A percentile compares a stretch with the other conserved stretches of the same genome.
Conservation (phyloP, 1,284 basidiomycete genomes). For the Moniliophthora roreri region DNA sequence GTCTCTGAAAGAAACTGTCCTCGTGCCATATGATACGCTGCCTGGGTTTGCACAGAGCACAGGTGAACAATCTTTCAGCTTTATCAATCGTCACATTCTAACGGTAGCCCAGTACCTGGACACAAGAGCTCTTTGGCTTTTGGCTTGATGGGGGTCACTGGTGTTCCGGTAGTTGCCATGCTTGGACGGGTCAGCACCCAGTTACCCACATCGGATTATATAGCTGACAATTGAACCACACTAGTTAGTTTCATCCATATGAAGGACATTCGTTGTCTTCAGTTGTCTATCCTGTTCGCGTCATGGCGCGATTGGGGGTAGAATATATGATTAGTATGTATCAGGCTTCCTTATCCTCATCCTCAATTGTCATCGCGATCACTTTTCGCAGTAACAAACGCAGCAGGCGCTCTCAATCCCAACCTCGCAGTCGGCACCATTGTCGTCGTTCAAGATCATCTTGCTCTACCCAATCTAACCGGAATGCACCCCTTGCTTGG, state of each 20-base stretch:
- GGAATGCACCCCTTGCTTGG: slow-evolving; percentile 81
- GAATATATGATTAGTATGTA: slow-evolving; percentile 73
- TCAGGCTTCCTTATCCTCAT: slow-evolving; percentile 24
- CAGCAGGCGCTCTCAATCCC: slow-evolving; percentile 77
- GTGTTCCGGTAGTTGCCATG: slow-evolving; percentile 80
- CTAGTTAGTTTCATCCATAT: slow-evolving; percentile 73
- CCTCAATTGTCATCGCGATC: slow-evolving; percentile 1
- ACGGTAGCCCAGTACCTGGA: slow-evolving; percentile 53
- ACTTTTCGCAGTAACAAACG: slow-evolving; percentile 73
- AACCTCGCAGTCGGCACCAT: slow-evolving; percentile 79
- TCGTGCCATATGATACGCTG: slow-evolving; percentile 59
- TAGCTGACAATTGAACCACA: neutral
- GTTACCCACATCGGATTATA: neutral
- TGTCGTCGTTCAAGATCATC: slow-evolving; percentile 79
- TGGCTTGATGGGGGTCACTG: slow-evolving; percentile 60
- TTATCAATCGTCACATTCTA: neutral
- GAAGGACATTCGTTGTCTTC: slow-evolving; percentile 71
- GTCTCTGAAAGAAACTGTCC: slow-evolving; percentile 51
- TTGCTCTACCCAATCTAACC: slow-evolving; percentile 76
- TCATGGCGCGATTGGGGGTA: slow-evolving; percentile 75
- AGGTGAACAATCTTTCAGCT: slow-evolving; percentile 41
- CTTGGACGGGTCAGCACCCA: slow-evolving; percentile 63
- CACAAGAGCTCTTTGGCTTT: slow-evolving; percentile 80
- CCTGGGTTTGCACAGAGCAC: slow-evolving; percentile 75
- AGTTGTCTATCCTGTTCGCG: slow-evolving; percentile 75